Evolutionary conservation across 2,329 filamentous ascomycete species (phyloP).

Genomic region (Remersonia thermophila): DNA sequence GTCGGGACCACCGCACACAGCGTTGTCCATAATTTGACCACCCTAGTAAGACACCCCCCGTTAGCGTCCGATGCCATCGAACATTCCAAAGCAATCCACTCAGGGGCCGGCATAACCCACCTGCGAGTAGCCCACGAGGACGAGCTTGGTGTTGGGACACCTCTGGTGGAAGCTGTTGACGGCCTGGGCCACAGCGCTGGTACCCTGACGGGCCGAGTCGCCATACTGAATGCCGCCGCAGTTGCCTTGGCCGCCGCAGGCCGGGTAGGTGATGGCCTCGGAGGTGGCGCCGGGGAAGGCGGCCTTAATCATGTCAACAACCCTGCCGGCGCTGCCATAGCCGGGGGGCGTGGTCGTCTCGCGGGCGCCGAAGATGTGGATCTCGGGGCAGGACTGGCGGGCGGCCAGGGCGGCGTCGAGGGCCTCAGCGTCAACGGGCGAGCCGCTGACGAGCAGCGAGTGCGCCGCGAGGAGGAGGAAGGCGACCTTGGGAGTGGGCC

Average conservation of each 20-base stretch:
- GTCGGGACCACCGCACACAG: constrained; percentile 45
- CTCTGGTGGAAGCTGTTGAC: constrained; percentile 42
- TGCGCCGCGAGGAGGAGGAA: constrained; percentile 15
- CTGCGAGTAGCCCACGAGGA: constrained; percentile 52
- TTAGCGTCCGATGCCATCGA: constrained; percentile 3
- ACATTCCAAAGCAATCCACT: too few species aligned
- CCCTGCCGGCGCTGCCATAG: constrained; percentile 30
- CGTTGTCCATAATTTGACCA: constrained; percentile 51
- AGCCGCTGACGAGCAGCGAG: constrained; percentile 16
- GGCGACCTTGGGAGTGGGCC: constrained; percentile 17
- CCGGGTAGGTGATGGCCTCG: constrained; percentile 39
- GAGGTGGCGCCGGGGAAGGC: constrained; percentile 34
- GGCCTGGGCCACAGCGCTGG: constrained; percentile 40
- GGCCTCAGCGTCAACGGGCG: constrained; percentile 13
- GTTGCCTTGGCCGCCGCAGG: constrained; percentile 43
- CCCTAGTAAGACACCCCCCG: constrained; percentile 37
- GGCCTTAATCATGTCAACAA: constrained; percentile 32
- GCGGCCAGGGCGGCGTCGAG: constrained; percentile 15
- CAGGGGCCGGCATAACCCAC: constrained; percentile 22
- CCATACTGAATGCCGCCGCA: constrained; percentile 46
- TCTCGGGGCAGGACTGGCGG: constrained; percentile 28
- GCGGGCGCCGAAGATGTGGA: constrained; percentile 39
- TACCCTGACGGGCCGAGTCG: constrained; percentile 42
- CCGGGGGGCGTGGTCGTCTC: constrained; percentile 35
- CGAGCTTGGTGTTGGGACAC: constrained; percentile 45